Conservation (phyloP, 2,329 filamentous ascomycete genomes). For the Epichloe baconii region DNA sequence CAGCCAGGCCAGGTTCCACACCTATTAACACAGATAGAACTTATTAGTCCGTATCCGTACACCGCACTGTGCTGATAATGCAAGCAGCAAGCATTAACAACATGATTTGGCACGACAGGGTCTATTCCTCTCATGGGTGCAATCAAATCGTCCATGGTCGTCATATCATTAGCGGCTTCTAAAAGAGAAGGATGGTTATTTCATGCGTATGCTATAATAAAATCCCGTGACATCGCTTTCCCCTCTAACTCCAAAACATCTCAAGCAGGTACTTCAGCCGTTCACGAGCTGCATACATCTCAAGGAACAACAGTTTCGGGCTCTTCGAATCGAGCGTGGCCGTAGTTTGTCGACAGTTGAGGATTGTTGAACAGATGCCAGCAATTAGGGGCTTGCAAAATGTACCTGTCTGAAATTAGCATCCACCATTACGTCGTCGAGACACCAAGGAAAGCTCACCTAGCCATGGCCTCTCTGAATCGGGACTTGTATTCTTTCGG, state of each 20-base stretch:
- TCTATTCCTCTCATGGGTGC: too few relatives aligned
- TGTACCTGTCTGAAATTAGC: conserved; percentile 36
- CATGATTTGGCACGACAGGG: too few relatives aligned
- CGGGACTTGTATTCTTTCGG: conserved; percentile 96
- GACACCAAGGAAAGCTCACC: conserved; percentile 37
- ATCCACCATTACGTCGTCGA: too few relatives aligned
- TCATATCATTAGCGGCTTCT: not conserved
- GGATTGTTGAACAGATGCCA: conserved; percentile 55
- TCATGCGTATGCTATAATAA: not conserved
- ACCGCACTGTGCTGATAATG: too few relatives aligned
- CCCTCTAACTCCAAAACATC: not conserved
- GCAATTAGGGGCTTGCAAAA: conserved; percentile 60
- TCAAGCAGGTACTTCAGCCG: not conserved
- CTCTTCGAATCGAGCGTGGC: conserved; percentile 27
- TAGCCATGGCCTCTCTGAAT: conserved; percentile 92
- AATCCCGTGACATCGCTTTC: not conserved
- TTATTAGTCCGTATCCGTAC: too few relatives aligned
- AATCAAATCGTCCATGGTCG: not conserved
- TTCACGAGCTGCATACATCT: not conserved
- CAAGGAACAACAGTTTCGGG: conserved; percentile 12
- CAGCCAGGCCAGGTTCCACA: not conserved
- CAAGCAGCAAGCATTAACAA: too few relatives aligned
- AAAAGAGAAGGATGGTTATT: not conserved
- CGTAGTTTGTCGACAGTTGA: conserved; percentile 23
- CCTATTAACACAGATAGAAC: not conserved